Percentiles rank a stretch among this genome's conserved stretches.
These are phyloP conservation scores for Trichosanthes truncata DNA, from an alignment of 306 rosid species.

Conservation along the genomic window DNA sequence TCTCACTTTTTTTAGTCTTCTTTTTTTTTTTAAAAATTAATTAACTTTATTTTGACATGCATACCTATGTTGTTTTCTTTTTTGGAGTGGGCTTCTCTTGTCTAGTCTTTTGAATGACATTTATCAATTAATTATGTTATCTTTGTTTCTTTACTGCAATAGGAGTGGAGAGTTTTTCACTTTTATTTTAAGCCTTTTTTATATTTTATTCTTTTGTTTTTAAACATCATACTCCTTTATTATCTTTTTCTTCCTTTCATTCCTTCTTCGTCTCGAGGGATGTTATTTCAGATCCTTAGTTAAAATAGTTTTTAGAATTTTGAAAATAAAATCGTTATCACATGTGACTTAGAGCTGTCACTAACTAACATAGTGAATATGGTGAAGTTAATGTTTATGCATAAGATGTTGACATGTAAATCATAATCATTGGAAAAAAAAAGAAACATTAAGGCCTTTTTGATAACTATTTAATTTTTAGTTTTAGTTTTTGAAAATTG, in stretches of 20 bases:
- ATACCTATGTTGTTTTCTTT: not conserved
- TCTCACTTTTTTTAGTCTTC: not conserved
- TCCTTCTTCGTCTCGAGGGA: not conserved
- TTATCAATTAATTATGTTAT: not conserved
- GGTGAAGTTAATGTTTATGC: not conserved
- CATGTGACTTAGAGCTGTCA: not conserved
- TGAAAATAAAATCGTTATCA: not conserved
- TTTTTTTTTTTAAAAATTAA: not conserved
- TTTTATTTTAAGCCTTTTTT: not conserved
- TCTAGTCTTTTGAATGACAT: not conserved
- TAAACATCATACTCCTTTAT: not conserved
- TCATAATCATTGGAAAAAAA: not conserved
- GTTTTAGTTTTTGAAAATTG: no score
- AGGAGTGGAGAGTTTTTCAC: not conserved
- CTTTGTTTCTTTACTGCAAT: not conserved
- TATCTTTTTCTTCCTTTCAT: not conserved
- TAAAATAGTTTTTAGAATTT: not conserved
- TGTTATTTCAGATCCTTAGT: not conserved
- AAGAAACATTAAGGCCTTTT: no score
- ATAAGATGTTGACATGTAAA: no score
- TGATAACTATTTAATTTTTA: no score
- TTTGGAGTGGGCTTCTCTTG: conserved; percentile 2
- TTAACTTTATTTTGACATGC: not conserved
- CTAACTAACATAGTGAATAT: no score
- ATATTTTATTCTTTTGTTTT: not conserved